phyloP scores from a whole-genome alignment of 2,329 filamentous ascomycete species.

The Penicillium sumatraense region DNA sequence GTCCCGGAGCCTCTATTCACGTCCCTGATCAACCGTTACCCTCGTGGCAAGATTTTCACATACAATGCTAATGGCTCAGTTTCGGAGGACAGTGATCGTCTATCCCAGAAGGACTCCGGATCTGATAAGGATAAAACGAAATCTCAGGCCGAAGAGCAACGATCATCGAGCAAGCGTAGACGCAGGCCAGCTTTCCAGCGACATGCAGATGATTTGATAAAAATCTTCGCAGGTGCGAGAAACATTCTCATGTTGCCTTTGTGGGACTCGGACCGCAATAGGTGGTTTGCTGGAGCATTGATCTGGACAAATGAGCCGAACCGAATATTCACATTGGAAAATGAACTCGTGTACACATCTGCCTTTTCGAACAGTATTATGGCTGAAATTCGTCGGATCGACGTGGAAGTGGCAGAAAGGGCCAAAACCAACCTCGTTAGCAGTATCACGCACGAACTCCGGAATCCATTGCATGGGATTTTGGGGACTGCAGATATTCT shows the following conservation, averaged over 20 bases:
- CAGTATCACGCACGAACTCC: slow-evolving; percentile 40
- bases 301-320: slow-evolving; percentile 35
- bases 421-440: slow-evolving; percentile 38
- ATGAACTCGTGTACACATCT: slow-evolving; percentile 32
- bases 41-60: slow-evolving; percentile 33
- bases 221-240: slow-evolving; percentile 25
- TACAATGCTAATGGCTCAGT: slow-evolving; percentile 27
- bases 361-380: slow-evolving; percentile 38
- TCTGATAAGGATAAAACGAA: background rate
- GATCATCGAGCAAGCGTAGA: slow-evolving; percentile 16
- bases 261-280: slow-evolving; percentile 31
- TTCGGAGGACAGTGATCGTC: slow-evolving; percentile 29
- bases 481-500: slow-evolving; percentile 37
- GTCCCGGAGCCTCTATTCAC: slow-evolving; percentile 25
- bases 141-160: background rate
- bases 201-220: slow-evolving; percentile 26
- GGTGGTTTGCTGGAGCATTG: slow-evolving; percentile 33
- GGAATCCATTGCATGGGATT: slow-evolving; percentile 41
- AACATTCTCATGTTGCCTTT: slow-evolving; percentile 35
- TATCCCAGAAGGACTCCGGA: background rate
- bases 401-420: slow-evolving; percentile 31
- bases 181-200: slow-evolving; percentile 18
- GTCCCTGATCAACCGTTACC: slow-evolving; percentile 29
- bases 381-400: slow-evolving; percentile 35
- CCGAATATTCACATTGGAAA: slow-evolving; percentile 27